A percentile compares a stretch with the other conserved stretches of the same genome.
phyloP scores from a whole-genome alignment of 2,329 filamentous ascomycete species.

The Neonectria neomacrospora region DNA sequence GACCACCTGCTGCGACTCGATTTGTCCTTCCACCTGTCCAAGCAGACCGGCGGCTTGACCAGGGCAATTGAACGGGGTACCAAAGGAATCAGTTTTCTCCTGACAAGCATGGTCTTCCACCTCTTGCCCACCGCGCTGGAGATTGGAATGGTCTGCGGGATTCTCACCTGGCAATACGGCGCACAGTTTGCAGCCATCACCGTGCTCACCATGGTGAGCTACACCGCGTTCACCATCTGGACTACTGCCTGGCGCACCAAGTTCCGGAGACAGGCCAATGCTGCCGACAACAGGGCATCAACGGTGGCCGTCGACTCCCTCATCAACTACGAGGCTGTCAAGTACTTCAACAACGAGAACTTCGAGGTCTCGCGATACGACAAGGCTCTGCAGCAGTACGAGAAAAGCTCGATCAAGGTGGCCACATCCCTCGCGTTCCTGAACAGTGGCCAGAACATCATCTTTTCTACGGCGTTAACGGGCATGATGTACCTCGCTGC shows the following conservation, averaged over 20 bases:
- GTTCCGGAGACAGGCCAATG: conserved; percentile 94
- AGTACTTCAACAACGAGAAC: conserved; percentile 99
- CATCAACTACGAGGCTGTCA: conserved; percentile 99
- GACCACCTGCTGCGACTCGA: conserved; percentile 89
- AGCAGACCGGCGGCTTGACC: conserved; percentile 94
- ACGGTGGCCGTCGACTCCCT: conserved; percentile 96
- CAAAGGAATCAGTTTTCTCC: conserved; percentile 96
- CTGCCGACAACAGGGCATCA: conserved; percentile 93
- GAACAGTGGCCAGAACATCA: conserved; percentile 95
- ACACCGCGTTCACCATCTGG: conserved; percentile 95
- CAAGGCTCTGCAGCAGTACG: conserved; percentile 84
- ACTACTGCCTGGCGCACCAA: conserved; percentile 98
- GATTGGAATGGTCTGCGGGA: conserved; percentile 95
- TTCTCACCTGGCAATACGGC: conserved; percentile 96
- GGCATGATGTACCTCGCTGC: conserved; percentile 98
- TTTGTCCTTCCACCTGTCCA: conserved; percentile 90
- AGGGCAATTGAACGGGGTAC: conserved; percentile 96
- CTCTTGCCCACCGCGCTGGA: conserved; percentile 93
- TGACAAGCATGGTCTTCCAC: conserved; percentile 99
- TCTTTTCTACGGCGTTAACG: conserved; percentile 93
- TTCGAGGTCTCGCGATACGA: conserved; percentile 94
- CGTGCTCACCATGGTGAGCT: conserved; percentile 88
- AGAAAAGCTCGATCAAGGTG: conserved; percentile 95
- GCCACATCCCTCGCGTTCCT: conserved; percentile 92
- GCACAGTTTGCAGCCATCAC: conserved; percentile 92